Conservation (phyloP, 2,329 filamentous ascomycete genomes). For the Sarocladium oryzae region DNA sequence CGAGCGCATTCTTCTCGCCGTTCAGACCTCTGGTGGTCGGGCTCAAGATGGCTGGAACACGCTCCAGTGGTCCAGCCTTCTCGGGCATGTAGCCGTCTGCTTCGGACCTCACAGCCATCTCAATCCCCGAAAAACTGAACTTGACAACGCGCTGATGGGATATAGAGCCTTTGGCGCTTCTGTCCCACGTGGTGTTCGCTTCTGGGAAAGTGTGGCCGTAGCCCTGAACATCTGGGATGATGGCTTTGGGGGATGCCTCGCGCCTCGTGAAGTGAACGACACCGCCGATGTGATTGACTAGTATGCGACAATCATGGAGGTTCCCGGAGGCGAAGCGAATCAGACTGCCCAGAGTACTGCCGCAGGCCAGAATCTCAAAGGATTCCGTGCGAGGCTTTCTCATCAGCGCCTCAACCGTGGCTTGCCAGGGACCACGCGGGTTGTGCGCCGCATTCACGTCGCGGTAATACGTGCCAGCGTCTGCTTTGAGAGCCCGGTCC, state of each 20-base stretch:
- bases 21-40: too few relatives aligned
- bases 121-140: constrained; percentile 46
- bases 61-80: not conserved
- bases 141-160: constrained; percentile 57
- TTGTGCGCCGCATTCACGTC: constrained; percentile 47
- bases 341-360: constrained; percentile 52
- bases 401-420: constrained; percentile 36
- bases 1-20: too few relatives aligned
- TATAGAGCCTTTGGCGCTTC: constrained; percentile 39
- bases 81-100: constrained; percentile 46
- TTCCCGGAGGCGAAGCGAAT: constrained; percentile 42
- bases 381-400: constrained; percentile 16
- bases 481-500: too few relatives aligned
- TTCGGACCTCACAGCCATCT: constrained; percentile 42
- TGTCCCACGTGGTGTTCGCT: constrained; percentile 57
- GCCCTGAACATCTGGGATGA: constrained; percentile 48
- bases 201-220: constrained; percentile 64
- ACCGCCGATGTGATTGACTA: constrained; percentile 44
- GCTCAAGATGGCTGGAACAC: too few relatives aligned
- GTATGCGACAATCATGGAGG: constrained; percentile 46
- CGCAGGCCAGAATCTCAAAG: constrained; percentile 57
- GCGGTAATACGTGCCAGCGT: constrained; percentile 27
- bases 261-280: constrained; percentile 54
- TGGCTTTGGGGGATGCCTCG: constrained; percentile 52
- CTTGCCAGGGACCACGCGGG: constrained; percentile 43